These are phyloP conservation scores for Gossypium raimondii DNA, from an alignment of 345 rosid species.

Conservation along the genomic window DNA sequence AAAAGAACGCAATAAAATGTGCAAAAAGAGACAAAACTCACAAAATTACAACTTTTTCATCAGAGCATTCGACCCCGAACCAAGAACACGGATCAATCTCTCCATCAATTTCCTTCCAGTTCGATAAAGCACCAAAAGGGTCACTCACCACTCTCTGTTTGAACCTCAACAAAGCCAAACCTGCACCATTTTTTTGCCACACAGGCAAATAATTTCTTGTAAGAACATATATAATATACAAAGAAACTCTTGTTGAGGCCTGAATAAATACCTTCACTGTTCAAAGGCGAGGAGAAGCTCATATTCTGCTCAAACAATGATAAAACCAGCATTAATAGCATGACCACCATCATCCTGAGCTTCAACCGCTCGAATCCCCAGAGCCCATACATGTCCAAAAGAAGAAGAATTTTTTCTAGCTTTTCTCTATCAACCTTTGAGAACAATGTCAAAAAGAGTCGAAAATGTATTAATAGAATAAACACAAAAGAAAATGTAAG, in stretches of 20 bases:
- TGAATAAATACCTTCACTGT: constrained; percentile 39
- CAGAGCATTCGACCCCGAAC: constrained; percentile 74
- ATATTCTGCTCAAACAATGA: constrained; percentile 22
- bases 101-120: constrained; percentile 48
- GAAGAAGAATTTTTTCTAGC: background rate
- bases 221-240: background rate
- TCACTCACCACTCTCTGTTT: constrained; percentile 56
- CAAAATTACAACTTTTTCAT: constrained; percentile 62
- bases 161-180: constrained; percentile 57
- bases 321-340: constrained; percentile 16
- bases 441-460: background rate
- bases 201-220: background rate
- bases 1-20: background rate
- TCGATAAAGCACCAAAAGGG: constrained; percentile 61
- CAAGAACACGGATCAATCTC: constrained; percentile 62
- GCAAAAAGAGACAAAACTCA: background rate
- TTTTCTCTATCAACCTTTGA: background rate
- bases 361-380: constrained; percentile 22
- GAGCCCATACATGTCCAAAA: constrained; percentile 16
- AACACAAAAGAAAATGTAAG: background rate
- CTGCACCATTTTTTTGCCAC: constrained; percentile 24
- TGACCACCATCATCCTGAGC: constrained; percentile 15
- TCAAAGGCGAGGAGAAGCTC: constrained; percentile 30
- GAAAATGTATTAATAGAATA: background rate
- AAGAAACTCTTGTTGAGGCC: background rate